Conservation (phyloP, 306 rosid genomes). For the Vigna reflexopilosa region DNA sequence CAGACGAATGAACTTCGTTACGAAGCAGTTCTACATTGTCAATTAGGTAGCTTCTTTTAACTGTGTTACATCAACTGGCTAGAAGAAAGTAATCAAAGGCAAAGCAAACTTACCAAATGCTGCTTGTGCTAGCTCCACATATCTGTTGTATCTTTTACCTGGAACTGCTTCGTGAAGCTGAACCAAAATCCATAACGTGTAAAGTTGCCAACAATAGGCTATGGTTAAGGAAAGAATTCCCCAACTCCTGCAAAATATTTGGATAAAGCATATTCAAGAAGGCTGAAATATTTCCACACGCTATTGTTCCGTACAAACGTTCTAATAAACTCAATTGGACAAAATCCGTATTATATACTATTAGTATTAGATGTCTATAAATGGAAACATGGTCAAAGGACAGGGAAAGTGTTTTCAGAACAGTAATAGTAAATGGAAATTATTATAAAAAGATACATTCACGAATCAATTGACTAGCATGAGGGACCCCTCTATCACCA, state of each 20-base stretch:
- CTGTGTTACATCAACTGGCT: slow-evolving; percentile 6
- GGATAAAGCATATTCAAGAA: slow-evolving; percentile 35
- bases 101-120: slow-evolving; percentile 80
- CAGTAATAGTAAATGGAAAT: slow-evolving; percentile 18
- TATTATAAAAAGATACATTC: slow-evolving; percentile 19
- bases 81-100: slow-evolving; percentile 31
- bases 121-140: slow-evolving; percentile 98
- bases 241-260: slow-evolving; percentile 81
- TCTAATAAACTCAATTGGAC: slow-evolving; percentile 13
- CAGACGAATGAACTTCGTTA: background rate
- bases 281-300: background rate
- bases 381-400: slow-evolving; percentile 34
- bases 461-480: slow-evolving; percentile 14
- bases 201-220: slow-evolving; percentile 95
- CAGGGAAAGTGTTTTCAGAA: slow-evolving; percentile 20
- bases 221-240: slow-evolving; percentile 89
- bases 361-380: background rate
- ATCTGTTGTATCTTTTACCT: slow-evolving; percentile 97
- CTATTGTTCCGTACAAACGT: background rate
- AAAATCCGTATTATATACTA: background rate
- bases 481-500: slow-evolving; percentile 25
- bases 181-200: slow-evolving; percentile 95
- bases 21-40: background rate
- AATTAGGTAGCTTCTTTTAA: slow-evolving; percentile 14
- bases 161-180: slow-evolving; percentile 99